phyloP scores from a whole-genome alignment of 2,329 filamentous ascomycete genomes.

The Xylaria sp. region DNA sequence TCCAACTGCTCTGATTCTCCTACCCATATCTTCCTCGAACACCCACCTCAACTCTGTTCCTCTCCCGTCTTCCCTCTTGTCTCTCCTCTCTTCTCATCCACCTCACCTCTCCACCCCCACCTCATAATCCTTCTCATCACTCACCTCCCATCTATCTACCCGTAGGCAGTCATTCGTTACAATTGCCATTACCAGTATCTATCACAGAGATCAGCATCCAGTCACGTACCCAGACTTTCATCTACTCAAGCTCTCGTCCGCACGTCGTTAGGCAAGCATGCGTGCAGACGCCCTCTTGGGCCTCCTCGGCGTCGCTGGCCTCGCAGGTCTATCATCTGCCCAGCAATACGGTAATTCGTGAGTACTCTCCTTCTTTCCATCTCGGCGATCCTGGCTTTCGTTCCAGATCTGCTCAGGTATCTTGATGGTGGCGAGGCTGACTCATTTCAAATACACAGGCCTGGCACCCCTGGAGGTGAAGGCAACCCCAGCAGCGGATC shows the following conservation, averaged over 20 bases:
- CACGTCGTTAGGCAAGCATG: slow-evolving; percentile 29
- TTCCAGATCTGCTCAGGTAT: neutral
- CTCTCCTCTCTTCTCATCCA: slow-evolving; percentile 5
- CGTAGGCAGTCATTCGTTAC: slow-evolving; percentile 33
- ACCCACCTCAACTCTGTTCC: slow-evolving; percentile 15
- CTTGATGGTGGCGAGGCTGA: slow-evolving; percentile 6
- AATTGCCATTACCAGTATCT: slow-evolving; percentile 23
- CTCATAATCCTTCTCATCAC: neutral
- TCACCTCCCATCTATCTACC: slow-evolving; percentile 10
- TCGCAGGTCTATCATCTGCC: slow-evolving; percentile 35
- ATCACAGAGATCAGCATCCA: slow-evolving; percentile 14
- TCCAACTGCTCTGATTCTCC: slow-evolving; percentile 16
- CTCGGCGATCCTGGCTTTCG: neutral
- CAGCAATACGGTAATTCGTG: slow-evolving; percentile 37
- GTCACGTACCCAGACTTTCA: slow-evolving; percentile 11
- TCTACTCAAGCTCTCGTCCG: slow-evolving; percentile 14
- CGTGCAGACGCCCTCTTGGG: slow-evolving; percentile 37
- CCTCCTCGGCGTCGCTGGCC: slow-evolving; percentile 34
- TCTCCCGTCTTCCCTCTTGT: slow-evolving; percentile 20
- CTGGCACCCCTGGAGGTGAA: slow-evolving; percentile 17
- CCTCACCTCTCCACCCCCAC: neutral
- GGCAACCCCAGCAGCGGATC: slow-evolving; percentile 18
- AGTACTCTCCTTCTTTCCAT: slow-evolving; percentile 17
- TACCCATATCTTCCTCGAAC: slow-evolving; percentile 16
- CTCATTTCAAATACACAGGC: neutral